A percentile compares a stretch with the other conserved stretches of the same genome.
phyloP scores from a whole-genome alignment of 139 green algal genomes.

The Edaphochlamys debaryana region DNA sequence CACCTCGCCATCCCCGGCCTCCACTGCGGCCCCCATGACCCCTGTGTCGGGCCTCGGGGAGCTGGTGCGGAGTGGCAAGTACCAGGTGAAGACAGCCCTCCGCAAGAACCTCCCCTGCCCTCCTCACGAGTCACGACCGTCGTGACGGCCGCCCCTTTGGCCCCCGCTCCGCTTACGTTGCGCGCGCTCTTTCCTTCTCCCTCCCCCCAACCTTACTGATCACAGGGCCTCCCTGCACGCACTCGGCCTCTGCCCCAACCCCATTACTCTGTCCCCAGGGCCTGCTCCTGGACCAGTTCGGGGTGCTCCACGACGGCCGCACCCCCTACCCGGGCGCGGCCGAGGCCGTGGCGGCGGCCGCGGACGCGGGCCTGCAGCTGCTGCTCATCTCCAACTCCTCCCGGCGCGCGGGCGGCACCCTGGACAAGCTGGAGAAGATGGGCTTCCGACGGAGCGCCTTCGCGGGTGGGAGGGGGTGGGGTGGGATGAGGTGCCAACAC shows the following conservation, averaged over 20 bases:
- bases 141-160: too few relatives aligned
- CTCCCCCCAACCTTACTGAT: not conserved
- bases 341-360: constrained; percentile 66
- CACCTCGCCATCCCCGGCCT: too few relatives aligned
- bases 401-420: constrained; percentile 61
- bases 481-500: not conserved
- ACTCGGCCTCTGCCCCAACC: too few relatives aligned
- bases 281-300: constrained; percentile 43
- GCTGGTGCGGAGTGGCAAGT: too few relatives aligned
- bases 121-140: too few relatives aligned
- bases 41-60: too few relatives aligned
- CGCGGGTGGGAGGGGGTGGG: constrained; percentile 45
- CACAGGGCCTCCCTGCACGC: too few relatives aligned
- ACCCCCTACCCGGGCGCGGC: constrained; percentile 77
- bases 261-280: not conserved
- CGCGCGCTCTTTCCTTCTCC: too few relatives aligned
- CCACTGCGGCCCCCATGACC: too few relatives aligned
- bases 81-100: too few relatives aligned
- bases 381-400: constrained; percentile 87
- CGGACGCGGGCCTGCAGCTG: constrained; percentile 59
- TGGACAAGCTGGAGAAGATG: constrained; percentile 81
- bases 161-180: too few relatives aligned
- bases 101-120: too few relatives aligned
- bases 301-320: constrained; percentile 67
- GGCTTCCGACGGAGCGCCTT: constrained; percentile 83